Evolutionary conservation across 805 yeast species (phyloP), one percentile per base, ranked within the genome.

Genomic region (Saturnispora galanensis): DNA sequence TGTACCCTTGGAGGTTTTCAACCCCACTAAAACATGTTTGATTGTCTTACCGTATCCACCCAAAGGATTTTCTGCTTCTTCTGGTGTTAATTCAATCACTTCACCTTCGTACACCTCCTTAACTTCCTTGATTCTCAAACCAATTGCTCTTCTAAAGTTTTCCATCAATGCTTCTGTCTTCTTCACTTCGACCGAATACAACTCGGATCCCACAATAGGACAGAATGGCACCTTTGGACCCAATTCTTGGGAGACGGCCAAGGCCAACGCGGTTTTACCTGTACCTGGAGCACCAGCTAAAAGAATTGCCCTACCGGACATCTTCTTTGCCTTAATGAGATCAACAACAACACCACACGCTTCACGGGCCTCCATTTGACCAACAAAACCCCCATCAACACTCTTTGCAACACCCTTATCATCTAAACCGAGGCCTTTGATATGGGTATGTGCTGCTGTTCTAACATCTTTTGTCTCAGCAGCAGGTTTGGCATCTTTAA

Each of bases 281-380:
- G 98, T 93, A 11, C 96, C 86, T 28, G 98, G 98, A 10, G 97
- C 97, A 35, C 99, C 99, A 0, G 98, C 97, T 49, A 93, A 73
- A 50, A 93, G 67, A 16, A 89, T 93, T 1, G 97, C 97, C 53
- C 97, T 77, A 26, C 99, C 99, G 17, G 97, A 96, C 65, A 93
- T 90, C 52, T 85, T 79, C 42, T 96, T 96, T 31, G 84, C 88
- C 60, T 86, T 88, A 49, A 93, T 87, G 87, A 93, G 82, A 67
- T 85, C 89, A 54, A 90, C 74, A 43, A 93, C 81, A 35, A 93
- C 81, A 47, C 96, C 99, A 15, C 96, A 96, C 5, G 99, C 97
- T 44, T 50, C 50, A 65, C 99, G 79, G 3, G 98, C 98, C 60
- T 85, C 84, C 44, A 78, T 61, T 69, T 93, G 99, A 30, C 98